Percentiles rank a stretch among this genome's conserved stretches.
These are phyloP conservation scores for Xylaria grammica DNA, from an alignment of 495 filamentous ascomycete species.

Conservation along the genomic window DNA sequence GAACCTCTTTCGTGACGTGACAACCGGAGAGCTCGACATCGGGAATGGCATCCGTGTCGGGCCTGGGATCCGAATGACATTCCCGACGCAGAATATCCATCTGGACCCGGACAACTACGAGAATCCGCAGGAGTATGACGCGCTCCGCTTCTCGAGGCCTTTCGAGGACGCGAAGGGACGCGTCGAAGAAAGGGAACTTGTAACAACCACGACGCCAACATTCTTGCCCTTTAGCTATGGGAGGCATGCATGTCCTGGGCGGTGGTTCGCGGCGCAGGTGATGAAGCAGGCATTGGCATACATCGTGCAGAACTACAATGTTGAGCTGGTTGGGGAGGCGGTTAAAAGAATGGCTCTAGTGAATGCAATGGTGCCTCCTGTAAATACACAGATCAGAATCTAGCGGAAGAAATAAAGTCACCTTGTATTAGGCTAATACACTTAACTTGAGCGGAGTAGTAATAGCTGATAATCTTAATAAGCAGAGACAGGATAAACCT, in stretches of 20 bases:
- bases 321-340: not conserved
- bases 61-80: not conserved
- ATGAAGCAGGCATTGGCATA: constrained; percentile 12
- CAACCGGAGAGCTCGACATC: not conserved
- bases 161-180: not conserved
- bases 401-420: not conserved
- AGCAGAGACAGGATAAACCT: no score
- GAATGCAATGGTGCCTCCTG: constrained; percentile 7
- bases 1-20: constrained; percentile 7
- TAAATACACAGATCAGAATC: not conserved
- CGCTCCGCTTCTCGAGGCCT: constrained; percentile 20
- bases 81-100: constrained; percentile 21
- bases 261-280: not conserved
- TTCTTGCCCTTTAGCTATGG: constrained; percentile 12
- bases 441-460: not conserved
- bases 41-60: not conserved
- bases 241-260: not conserved
- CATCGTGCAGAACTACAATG: not conserved
- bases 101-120: constrained; percentile 16
- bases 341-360: not conserved
- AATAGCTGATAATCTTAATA: no score
- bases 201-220: not conserved
- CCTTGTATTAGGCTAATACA: no score
- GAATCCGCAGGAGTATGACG: constrained; percentile 15
- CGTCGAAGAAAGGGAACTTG: not conserved